Evolutionary conservation across 805 yeast species (phyloP), one percentile per base, ranked within the genome.

Genomic region (Jamesozyma gamospora): DNA sequence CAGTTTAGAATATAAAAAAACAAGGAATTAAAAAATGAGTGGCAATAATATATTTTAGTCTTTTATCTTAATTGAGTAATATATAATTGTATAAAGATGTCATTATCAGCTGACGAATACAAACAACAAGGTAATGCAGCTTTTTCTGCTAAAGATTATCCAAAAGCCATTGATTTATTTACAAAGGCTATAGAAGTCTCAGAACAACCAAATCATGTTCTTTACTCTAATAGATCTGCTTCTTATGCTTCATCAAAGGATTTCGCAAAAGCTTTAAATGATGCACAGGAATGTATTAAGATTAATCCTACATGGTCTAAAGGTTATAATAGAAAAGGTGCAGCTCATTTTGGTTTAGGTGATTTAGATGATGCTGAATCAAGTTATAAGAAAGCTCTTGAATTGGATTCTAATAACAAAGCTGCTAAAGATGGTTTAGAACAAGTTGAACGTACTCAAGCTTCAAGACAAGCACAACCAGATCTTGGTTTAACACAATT

Each of bases 51-150:
- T n/a, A 21, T 21, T 21, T 21, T 21, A 6, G 5, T 21, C 8
- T 21, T 6, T 21, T 21, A 6, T 21, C 8, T 21, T 21, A 6
- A 21, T 21, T 21, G 24, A 6, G 8, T 21, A 6, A 6, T 21
- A 21, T 6, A 27, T 27, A 27, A 27, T 27, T n/a, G 15, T 6
- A 29, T 15, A 16, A 31, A 4, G 17, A 31, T 31, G 34, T 31
- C 34, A 7, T 31, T 31, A 38, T 37, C 79, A 25, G 79, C 86
- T 34, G 88, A 80, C 45, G 87, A 80, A 60, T 80, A 60, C 56
- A 92, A 92, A 67, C 83, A 94, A 21, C 80, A 85, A 64, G 98
- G 98, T 52, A 92, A 92, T 67, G 82, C 86, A 47, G 92, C 86
- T 33, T 92, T 92, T 59, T 77, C 86, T 18, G 84, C 87, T 39